These are phyloP conservation scores for Cryptococcus hybrid DNA, from an alignment of 1,284 basidiomycete species.

Conservation along the genomic window DNA sequence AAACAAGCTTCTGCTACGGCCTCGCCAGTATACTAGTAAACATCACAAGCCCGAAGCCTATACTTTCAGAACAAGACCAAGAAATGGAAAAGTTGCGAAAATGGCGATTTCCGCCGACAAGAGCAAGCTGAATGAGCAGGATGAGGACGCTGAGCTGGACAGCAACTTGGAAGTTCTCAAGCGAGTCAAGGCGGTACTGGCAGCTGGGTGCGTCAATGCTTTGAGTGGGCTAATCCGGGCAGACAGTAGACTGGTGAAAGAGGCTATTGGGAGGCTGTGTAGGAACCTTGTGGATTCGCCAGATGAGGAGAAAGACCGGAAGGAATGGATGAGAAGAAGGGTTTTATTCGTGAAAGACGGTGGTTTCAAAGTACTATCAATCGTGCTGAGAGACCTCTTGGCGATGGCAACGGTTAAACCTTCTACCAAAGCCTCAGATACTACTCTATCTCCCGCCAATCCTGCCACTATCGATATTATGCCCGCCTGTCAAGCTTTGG, in stretches of 20 bases:
- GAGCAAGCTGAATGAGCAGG: constrained; percentile 25
- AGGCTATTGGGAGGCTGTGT: constrained; percentile 56
- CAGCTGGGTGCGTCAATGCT: constrained; percentile 63
- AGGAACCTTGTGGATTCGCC: constrained; percentile 73
- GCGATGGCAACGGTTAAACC: constrained; percentile 4
- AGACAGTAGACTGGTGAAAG: constrained; percentile 52
- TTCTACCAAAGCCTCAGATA: not conserved
- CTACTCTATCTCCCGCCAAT: not conserved
- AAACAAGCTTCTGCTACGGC: constrained; percentile 65
- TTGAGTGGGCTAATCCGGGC: constrained; percentile 59
- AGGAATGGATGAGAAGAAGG: constrained; percentile 44
- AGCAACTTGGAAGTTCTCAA: constrained; percentile 63
- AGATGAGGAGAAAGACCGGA: constrained; percentile 50
- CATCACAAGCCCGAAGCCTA: constrained; percentile 66
- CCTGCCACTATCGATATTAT: constrained; percentile 53
- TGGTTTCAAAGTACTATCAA: constrained; percentile 68
- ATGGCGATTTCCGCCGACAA: constrained; percentile 58
- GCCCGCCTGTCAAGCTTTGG: constrained; percentile 78
- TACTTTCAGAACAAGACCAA: constrained; percentile 70
- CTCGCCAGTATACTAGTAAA: constrained; percentile 71
- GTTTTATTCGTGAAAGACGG: constrained; percentile 79
- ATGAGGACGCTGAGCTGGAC: constrained; percentile 43
- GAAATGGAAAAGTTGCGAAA: constrained; percentile 71
- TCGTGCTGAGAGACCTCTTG: constrained; percentile 54
- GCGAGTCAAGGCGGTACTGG: constrained; percentile 60